Evolutionary conservation across 805 yeast species (phyloP).

Genomic region (Barnettozyma salicaria): DNA sequence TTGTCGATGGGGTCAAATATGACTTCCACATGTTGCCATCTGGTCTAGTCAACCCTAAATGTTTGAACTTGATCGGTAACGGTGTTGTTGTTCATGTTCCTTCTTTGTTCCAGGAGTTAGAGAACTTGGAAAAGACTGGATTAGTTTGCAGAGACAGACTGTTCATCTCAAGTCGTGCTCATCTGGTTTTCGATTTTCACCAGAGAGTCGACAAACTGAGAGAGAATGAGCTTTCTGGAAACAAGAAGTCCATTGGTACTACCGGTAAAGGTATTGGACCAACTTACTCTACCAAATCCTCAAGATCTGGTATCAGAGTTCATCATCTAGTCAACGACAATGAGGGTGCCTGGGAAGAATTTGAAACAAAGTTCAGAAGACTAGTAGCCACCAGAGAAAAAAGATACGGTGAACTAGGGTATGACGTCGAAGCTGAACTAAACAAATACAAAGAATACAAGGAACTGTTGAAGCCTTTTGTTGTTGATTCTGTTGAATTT

Average conservation of each 20-base stretch:
- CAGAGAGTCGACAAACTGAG: constrained; percentile 94
- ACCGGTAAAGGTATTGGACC: constrained; percentile 99
- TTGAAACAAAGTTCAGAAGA: constrained; percentile 69
- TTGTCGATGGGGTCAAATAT: constrained; percentile 79
- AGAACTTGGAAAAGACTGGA: constrained; percentile 76
- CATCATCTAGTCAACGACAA: constrained; percentile 91
- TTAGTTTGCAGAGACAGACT: constrained; percentile 56
- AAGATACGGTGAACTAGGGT: constrained; percentile 91
- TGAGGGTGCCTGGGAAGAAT: constrained; percentile 90
- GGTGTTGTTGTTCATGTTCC: constrained; percentile 97
- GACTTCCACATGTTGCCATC: constrained; percentile 99
- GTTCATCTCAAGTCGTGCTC: constrained; percentile 90
- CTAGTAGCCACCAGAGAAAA: constrained; percentile 74
- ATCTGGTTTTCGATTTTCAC: constrained; percentile 95
- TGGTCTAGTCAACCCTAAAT: constrained; percentile 91
- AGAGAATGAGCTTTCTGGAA: constrained; percentile 72
- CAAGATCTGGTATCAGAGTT: constrained; percentile 93
- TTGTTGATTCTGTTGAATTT: constrained; percentile 84
- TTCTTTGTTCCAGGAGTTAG: constrained; percentile 83
- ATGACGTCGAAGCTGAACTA: constrained; percentile 76
- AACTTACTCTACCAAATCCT: constrained; percentile 92
- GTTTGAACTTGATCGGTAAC: constrained; percentile 84
- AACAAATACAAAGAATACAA: constrained; percentile 69
- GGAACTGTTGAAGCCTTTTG: constrained; percentile 77
- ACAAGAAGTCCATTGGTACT: constrained; percentile 87